Percentiles rank a stretch among this genome's conserved stretches.
Conservation (phyloP, 2,329 filamentous ascomycete species). For the Domatiomyces catenatus region DNA sequence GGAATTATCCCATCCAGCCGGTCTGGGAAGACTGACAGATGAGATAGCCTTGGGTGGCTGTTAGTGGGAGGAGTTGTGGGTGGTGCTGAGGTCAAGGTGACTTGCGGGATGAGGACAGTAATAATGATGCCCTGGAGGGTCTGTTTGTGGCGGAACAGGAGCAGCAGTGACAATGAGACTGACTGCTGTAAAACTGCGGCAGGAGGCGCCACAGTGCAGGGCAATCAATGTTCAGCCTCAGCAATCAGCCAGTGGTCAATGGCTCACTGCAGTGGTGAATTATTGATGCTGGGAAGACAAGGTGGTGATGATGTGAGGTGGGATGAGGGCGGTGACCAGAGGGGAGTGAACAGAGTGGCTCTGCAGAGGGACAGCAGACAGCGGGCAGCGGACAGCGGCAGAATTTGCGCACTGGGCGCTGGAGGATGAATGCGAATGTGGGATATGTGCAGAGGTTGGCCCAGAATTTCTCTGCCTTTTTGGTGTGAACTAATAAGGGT, state of each 20-base stretch:
- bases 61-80: conserved; percentile 9
- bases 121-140: not conserved
- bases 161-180: not conserved
- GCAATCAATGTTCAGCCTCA: not conserved
- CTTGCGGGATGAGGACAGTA: not conserved
- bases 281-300: not conserved
- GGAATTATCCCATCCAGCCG: conserved; percentile 17
- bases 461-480: not conserved
- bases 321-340: not conserved
- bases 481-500: not conserved
- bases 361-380: not conserved
- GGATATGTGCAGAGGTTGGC: not conserved
- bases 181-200: not conserved
- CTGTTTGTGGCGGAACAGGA: not conserved
- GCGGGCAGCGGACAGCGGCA: not conserved
- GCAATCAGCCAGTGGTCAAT: not conserved
- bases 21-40: conserved; percentile 13
- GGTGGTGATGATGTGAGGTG: not conserved
- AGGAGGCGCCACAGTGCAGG: not conserved
- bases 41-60: conserved; percentile 17
- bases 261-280: not conserved
- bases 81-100: not conserved
- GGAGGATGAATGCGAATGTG: not conserved
- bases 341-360: not conserved
- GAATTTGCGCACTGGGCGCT: too few relatives aligned